Evolutionary conservation across 768 basidiomycete species (phyloP).

Genomic region (Cyclocybe aegerita): DNA sequence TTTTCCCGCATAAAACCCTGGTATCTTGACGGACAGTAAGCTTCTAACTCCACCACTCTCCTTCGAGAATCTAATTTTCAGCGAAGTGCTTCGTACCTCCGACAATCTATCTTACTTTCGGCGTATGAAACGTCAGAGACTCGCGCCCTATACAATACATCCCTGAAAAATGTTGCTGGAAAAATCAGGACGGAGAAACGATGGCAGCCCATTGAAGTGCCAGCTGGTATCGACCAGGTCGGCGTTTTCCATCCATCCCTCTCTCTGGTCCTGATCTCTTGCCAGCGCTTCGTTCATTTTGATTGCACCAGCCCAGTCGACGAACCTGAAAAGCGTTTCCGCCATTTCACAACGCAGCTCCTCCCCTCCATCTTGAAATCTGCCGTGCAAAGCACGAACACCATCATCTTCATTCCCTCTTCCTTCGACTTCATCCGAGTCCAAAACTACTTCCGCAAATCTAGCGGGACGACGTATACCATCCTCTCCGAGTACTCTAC

Average conservation of each 20-base stretch:
- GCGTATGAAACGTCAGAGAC: conserved; percentile 90
- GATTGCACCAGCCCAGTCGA: conserved; percentile 69
- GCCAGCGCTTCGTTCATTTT: conserved; percentile 71
- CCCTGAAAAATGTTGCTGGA: conserved; percentile 81
- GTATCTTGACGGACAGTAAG: conserved; percentile 92
- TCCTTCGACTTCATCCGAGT: conserved; percentile 96
- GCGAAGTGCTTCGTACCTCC: conserved; percentile 74
- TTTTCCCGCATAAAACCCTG: conserved; percentile 98
- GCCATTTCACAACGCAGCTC: conserved; percentile 86
- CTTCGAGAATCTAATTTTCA: background rate
- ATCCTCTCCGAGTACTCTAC: conserved; percentile 96
- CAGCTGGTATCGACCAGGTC: conserved; percentile 82
- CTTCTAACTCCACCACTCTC: background rate
- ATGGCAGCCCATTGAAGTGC: conserved; percentile 78
- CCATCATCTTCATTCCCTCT: conserved; percentile 87
- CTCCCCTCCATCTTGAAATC: conserved; percentile 85
- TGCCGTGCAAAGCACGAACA: conserved; percentile 89
- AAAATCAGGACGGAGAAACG: conserved; percentile 68
- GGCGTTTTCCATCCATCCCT: conserved; percentile 16
- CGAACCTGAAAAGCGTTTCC: conserved; percentile 86
- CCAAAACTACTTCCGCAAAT: conserved; percentile 81
- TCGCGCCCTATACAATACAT: conserved; percentile 73
- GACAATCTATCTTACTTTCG: conserved; percentile 87
- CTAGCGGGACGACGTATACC: conserved; percentile 66
- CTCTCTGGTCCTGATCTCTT: background rate